Evolutionary conservation across 2,329 filamentous ascomycete genomes (phyloP).

Genomic region (Claviceps sp.): DNA sequence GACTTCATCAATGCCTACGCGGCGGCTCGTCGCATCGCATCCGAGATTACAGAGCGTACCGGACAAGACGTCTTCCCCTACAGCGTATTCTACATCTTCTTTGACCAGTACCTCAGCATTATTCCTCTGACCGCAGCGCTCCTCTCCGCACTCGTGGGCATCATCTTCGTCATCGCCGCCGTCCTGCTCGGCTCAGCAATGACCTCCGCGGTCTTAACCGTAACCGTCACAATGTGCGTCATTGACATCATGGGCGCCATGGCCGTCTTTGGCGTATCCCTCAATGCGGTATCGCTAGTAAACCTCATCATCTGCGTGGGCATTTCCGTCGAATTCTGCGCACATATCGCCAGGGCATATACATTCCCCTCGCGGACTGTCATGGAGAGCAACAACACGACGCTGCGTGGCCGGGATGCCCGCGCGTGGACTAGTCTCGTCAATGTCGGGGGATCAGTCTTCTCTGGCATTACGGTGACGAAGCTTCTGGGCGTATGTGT

Average conservation of each 20-base stretch:
- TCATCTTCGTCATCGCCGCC: slow-evolving; percentile 72
- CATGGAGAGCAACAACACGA: slow-evolving; percentile 62
- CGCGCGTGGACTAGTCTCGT: slow-evolving; percentile 86
- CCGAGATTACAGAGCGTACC: slow-evolving; percentile 57
- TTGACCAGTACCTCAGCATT: slow-evolving; percentile 89
- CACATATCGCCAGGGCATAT: slow-evolving; percentile 89
- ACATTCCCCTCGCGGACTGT: slow-evolving; percentile 79
- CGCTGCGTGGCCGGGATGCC: slow-evolving; percentile 70
- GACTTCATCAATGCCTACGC: slow-evolving; percentile 91
- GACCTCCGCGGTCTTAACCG: slow-evolving; percentile 70
- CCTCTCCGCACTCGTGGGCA: slow-evolving; percentile 67
- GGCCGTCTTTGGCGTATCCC: slow-evolving; percentile 74
- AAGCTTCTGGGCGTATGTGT: slow-evolving; percentile 88
- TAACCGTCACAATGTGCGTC: slow-evolving; percentile 86
- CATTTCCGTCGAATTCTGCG: slow-evolving; percentile 94
- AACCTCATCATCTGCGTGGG: slow-evolving; percentile 96
- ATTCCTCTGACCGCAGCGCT: slow-evolving; percentile 66
- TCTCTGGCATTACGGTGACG: slow-evolving; percentile 91
- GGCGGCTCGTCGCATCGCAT: slow-evolving; percentile 75
- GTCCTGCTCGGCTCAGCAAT: slow-evolving; percentile 70
- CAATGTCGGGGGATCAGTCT: slow-evolving; percentile 88
- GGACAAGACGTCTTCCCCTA: slow-evolving; percentile 85
- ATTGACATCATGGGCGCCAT: slow-evolving; percentile 92
- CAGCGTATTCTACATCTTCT: slow-evolving; percentile 97
- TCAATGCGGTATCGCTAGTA: slow-evolving; percentile 91